A percentile compares a stretch with the other conserved stretches of the same genome.
Conservation (phyloP, 306 rosid genomes). For the Arachis stenosperma region DNA sequence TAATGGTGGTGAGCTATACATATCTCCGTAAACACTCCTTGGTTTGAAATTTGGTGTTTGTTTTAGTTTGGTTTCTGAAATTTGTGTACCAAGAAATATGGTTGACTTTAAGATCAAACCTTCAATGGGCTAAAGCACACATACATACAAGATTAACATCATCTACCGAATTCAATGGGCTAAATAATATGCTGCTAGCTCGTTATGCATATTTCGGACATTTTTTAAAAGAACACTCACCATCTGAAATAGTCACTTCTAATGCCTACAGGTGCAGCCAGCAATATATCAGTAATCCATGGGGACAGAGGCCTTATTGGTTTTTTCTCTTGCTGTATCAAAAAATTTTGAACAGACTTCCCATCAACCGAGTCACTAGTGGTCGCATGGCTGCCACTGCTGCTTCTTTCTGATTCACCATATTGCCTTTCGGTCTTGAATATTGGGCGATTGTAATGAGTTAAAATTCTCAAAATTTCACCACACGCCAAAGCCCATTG, state of each 20-base stretch:
- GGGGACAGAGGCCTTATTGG: conserved; percentile 92
- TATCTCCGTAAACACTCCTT: background rate
- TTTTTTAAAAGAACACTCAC: conserved; percentile 51
- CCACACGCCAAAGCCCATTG: conserved; percentile 99
- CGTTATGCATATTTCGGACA: background rate
- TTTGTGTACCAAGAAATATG: conserved; percentile 11
- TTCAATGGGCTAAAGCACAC: background rate
- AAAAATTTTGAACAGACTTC: conserved; percentile 53
- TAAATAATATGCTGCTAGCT: conserved; percentile 12
- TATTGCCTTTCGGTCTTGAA: conserved; percentile 68
- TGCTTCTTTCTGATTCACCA: conserved; percentile 81
- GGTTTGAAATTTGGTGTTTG: background rate
- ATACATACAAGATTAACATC: background rate
- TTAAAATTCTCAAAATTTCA: conserved; percentile 88
- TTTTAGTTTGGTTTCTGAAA: background rate
- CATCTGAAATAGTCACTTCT: conserved; percentile 97
- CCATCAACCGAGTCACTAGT: conserved; percentile 67
- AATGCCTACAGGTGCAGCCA: conserved; percentile 91
- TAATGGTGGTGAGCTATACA: too few species aligned
- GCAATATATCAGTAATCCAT: conserved; percentile 92
- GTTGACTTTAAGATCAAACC: conserved; percentile 4
- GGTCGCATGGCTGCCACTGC: conserved; percentile 80
- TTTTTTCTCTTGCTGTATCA: conserved; percentile 75
- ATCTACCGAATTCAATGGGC: conserved; percentile 11
- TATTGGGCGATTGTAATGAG: conserved; percentile 96